Conservation (phyloP, 257 asterid genomes). For the Solanum megistacrolobum region DNA sequence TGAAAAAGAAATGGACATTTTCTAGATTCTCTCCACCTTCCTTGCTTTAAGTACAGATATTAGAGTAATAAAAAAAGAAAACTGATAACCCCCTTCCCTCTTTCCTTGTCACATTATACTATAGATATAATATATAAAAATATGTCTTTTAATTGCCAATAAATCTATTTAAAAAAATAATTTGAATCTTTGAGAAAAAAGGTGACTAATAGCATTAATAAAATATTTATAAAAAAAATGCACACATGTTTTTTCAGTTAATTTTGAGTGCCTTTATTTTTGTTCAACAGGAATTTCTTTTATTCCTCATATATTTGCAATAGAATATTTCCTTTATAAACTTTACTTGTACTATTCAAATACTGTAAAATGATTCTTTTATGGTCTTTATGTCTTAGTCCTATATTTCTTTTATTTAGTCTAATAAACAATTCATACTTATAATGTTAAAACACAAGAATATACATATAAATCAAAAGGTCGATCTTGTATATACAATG, state of each 20-base stretch:
- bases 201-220: not conserved
- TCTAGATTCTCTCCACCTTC: slow-evolving; percentile 78
- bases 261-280: not conserved
- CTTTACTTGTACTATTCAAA: not conserved
- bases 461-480: not conserved
- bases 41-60: slow-evolving; percentile 43
- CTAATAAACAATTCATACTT: too few species aligned
- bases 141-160: not conserved
- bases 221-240: not conserved
- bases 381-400: too few species aligned
- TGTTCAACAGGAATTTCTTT: not conserved
- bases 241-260: not conserved
- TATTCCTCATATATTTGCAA: not conserved
- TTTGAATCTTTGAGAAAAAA: not conserved
- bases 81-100: not conserved
- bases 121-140: too few species aligned
- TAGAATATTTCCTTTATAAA: not conserved
- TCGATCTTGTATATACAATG: too few species aligned
- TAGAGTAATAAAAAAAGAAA: too few species aligned
- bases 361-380: not conserved
- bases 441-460: not conserved
- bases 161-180: too few species aligned
- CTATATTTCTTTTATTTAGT: too few species aligned
- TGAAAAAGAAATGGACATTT: slow-evolving; percentile 22
- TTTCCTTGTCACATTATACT: not conserved